A percentile compares a stretch with the other conserved stretches of the same genome.
These are phyloP conservation scores for Lipomyces kockii DNA, from an alignment of 805 yeast genomes.

Conservation along the genomic window DNA sequence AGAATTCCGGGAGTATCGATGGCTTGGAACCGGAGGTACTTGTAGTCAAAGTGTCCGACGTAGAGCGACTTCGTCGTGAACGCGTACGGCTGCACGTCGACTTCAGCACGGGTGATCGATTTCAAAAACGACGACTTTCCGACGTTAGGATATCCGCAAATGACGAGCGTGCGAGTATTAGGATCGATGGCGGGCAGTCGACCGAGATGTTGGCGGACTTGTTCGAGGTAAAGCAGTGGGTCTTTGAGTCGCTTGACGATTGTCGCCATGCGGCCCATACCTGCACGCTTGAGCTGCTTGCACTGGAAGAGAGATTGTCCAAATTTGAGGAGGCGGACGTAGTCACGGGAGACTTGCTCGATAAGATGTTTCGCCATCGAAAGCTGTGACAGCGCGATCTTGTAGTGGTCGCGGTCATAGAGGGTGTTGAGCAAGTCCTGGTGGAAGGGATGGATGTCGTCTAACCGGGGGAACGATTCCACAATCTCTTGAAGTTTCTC, in stretches of 20 bases:
- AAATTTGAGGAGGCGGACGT: constrained; percentile 88
- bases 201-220: constrained; percentile 98
- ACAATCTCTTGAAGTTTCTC: constrained; percentile 89
- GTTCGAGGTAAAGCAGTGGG: constrained; percentile 90
- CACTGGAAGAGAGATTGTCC: constrained; percentile 99
- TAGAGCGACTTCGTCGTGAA: constrained; percentile 97
- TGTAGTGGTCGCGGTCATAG: constrained; percentile 97
- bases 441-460: constrained; percentile 98
- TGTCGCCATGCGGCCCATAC: constrained; percentile 99
- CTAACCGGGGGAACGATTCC: constrained; percentile 91
- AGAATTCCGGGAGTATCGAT: constrained; percentile 99
- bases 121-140: constrained; percentile 96
- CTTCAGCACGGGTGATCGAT: constrained; percentile 96
- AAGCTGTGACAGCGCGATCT: constrained; percentile 92
- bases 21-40: constrained; percentile 96
- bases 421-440: constrained; percentile 97
- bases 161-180: constrained; percentile 93
- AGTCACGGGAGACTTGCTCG: constrained; percentile 96
- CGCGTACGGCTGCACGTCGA: constrained; percentile 98
- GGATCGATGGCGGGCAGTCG: constrained; percentile 98
- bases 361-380: constrained; percentile 91
- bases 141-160: constrained; percentile 99
- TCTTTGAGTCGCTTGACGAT: constrained; percentile 94
- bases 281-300: constrained; percentile 98
- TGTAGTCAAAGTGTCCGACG: constrained; percentile 98